These are phyloP conservation scores for Pichia deserticola DNA, from an alignment of 805 yeast genomes.

Conservation along the genomic window DNA sequence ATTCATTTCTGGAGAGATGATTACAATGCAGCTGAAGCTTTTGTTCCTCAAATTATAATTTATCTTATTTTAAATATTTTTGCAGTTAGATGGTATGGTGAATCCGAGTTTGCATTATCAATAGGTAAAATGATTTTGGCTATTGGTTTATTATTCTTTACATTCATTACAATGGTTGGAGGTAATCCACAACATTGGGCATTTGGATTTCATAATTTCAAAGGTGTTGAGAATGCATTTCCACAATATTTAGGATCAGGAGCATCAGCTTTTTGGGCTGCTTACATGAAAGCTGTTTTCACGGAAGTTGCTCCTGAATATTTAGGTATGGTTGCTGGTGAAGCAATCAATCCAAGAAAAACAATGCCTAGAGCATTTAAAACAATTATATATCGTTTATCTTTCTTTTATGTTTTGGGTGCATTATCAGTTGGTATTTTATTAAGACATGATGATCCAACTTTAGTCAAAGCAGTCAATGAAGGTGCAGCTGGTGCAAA, in stretches of 20 bases:
- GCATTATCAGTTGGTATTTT: conserved; percentile 73
- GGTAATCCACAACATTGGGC: conserved; percentile 68
- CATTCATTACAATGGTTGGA: conserved; percentile 78
- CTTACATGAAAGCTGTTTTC: conserved; percentile 64
- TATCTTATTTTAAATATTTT: conserved; percentile 57
- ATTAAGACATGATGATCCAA: conserved; percentile 62
- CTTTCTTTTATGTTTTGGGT: conserved; percentile 64
- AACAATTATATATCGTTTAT: conserved; percentile 62
- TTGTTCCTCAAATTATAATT: conserved; percentile 56
- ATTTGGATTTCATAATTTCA: conserved; percentile 24
- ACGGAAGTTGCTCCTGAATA: conserved; percentile 81
- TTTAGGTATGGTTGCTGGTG: conserved; percentile 80
- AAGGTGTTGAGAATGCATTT: conserved; percentile 33
- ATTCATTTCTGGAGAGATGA: conserved; percentile 78
- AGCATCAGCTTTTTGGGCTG: conserved; percentile 58
- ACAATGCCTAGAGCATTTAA: conserved; percentile 74
- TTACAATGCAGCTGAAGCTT: conserved; percentile 62
- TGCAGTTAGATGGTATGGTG: conserved; percentile 74
- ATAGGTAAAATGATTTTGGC: conserved; percentile 68
- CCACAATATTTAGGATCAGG: conserved; percentile 51
- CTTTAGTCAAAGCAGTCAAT: conserved; percentile 47
- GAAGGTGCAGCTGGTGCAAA: conserved; percentile 68
- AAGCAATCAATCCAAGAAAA: conserved; percentile 51
- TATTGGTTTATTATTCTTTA: conserved; percentile 65
- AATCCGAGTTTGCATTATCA: conserved; percentile 73